Base-by-base conservation (phyloP, 805 yeast species). In the Ogataea sp. region DNA sequence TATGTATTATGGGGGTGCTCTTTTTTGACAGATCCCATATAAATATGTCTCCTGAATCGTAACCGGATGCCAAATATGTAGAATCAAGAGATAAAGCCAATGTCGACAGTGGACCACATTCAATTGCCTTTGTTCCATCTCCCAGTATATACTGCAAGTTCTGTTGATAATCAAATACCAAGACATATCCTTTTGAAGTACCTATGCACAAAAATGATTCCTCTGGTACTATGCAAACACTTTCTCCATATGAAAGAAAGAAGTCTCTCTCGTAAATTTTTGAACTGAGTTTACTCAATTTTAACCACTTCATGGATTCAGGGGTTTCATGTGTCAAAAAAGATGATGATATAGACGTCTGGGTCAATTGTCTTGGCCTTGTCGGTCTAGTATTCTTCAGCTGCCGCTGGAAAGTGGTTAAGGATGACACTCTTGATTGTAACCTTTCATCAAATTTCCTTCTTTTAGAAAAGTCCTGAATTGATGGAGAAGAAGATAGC, bases 131-230 rank as follows among this genome's bases (percentile, higher is more conserved):
- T 4, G 55, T 48, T 1, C 47, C 50, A 11, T 56, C 47, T n/a
- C 47, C 49, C 1, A 63, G 64, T 14, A 81, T 52, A 2, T 69
- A 66, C 32, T 61, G 59, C 4, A 83, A 52, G 24, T 62, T 65
- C 55, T 89, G 96, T 33, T 71, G 71, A 44, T 78, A 80, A 49
- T 80, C 82, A 56, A 85, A 88, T 5, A 83, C 65, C 5, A 84
- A 56, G 0, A 86, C 63, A 28, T 56, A 62, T 2, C 95, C 95
- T 37, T 71, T 72, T 0, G 71, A 50, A 0, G 96, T 88, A 2
- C 95, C 96, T 7, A 88, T 49, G 0, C 76, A 76, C 7, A 82
- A 62, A 25, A 69, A 49, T 7, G 30, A 31, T 26, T 65, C 70
- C 9, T 73, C 66, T 0, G 72, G 63, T 0, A 65, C 54, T 13